phyloP scores from a whole-genome alignment of 2,329 filamentous ascomycete genomes.

The Leptoxyphium fumago region DNA sequence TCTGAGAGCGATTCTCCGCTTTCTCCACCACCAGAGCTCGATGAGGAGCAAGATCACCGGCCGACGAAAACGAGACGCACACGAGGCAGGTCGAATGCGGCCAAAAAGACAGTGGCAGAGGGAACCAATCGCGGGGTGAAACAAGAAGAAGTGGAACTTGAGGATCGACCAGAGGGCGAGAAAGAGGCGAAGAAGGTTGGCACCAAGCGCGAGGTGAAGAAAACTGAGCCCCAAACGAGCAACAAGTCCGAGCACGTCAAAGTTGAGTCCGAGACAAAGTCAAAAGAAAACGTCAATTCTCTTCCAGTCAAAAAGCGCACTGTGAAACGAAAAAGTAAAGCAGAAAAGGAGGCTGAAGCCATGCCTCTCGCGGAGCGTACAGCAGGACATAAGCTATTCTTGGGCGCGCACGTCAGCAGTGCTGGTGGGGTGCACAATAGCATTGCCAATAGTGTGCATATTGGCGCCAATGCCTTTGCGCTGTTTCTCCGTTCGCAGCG shows the following conservation, averaged over 20 bases:
- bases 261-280: neutral
- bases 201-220: no score
- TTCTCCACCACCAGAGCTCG: neutral
- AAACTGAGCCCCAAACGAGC: no score
- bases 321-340: slow-evolving; percentile 40
- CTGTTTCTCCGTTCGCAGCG: slow-evolving; percentile 92
- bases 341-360: slow-evolving; percentile 39
- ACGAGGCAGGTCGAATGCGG: neutral
- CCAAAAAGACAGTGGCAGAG: no score
- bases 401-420: slow-evolving; percentile 83
- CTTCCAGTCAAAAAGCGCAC: neutral
- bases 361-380: slow-evolving; percentile 59
- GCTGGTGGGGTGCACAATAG: slow-evolving; percentile 89
- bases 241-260: neutral
- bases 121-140: no score
- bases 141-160: no score
- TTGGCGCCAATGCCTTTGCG: slow-evolving; percentile 75
- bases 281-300: neutral
- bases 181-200: no score
- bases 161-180: no score
- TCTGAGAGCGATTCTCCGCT: neutral
- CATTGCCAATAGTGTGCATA: slow-evolving; percentile 34
- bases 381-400: slow-evolving; percentile 58
- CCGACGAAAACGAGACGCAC: neutral
- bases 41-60: neutral